These are phyloP conservation scores for Metschnikowia continentalis DNA, from an alignment of 805 yeast species.

Conservation along the genomic window DNA sequence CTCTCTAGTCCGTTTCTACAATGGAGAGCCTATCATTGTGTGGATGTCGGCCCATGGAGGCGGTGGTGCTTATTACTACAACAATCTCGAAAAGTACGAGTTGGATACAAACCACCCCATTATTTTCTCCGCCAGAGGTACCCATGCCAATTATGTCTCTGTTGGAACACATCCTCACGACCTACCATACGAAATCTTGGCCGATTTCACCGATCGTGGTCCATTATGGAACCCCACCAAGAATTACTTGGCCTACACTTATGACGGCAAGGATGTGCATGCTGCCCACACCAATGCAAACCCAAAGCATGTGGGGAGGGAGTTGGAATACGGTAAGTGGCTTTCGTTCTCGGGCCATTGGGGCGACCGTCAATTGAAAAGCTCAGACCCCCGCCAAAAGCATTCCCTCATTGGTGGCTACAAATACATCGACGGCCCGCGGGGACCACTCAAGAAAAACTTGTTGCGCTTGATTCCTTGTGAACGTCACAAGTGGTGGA, in stretches of 20 bases:
- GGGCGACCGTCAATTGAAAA: constrained; percentile 77
- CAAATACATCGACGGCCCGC: constrained; percentile 89
- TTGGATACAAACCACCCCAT: constrained; percentile 53
- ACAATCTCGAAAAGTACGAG: constrained; percentile 65
- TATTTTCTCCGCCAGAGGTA: constrained; percentile 88
- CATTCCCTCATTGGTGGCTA: constrained; percentile 84
- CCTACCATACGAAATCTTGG: constrained; percentile 82
- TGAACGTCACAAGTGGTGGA: constrained; percentile 90
- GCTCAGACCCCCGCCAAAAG: constrained; percentile 72
- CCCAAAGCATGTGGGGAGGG: constrained; percentile 49
- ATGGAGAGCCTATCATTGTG: constrained; percentile 73
- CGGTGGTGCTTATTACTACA: constrained; percentile 81
- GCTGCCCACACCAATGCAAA: constrained; percentile 39
- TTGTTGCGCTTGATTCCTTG: constrained; percentile 68
- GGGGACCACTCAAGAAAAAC: constrained; percentile 82
- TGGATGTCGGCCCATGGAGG: constrained; percentile 99
- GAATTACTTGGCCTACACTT: constrained; percentile 79
- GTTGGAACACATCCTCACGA: constrained; percentile 96
- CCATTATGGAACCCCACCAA: constrained; percentile 90
- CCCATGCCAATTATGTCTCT: constrained; percentile 96
- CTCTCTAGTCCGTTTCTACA: constrained; percentile 75
- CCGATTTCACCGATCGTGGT: constrained; percentile 94
- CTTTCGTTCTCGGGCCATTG: constrained; percentile 75
- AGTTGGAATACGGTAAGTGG: constrained; percentile 64
- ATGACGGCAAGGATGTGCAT: constrained; percentile 53